Evolutionary conservation across 129 eudicot genomes (phyloP).

Genomic region (Chrysanthemum lavandulifolium): DNA sequence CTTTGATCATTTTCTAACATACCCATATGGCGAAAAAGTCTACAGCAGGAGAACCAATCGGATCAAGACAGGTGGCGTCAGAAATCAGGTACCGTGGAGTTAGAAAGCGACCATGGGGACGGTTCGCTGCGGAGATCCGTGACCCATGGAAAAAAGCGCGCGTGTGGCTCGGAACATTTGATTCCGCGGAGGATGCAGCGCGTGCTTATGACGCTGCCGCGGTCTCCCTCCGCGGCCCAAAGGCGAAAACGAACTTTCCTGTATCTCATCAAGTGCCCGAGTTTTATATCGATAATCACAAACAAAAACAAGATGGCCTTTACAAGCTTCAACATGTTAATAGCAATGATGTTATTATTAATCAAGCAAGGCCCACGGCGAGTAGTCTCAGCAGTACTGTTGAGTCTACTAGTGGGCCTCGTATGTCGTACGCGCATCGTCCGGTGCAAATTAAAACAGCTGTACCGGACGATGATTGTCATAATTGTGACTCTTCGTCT

Average conservation of each 20-base stretch:
- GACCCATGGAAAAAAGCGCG: constrained; percentile 62
- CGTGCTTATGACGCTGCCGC: constrained; percentile 66
- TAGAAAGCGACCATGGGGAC: constrained; percentile 56
- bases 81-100: constrained; percentile 53
- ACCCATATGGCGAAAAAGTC: constrained; percentile 37
- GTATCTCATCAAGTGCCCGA: constrained; percentile 17
- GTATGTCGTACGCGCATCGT: constrained; percentile 9
- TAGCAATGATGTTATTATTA: constrained; percentile 11
- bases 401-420: constrained; percentile 56
- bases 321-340: constrained; percentile 33
- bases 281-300: constrained; percentile 3
- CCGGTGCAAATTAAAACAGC: no score
- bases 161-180: constrained; percentile 59
- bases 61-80: constrained; percentile 8
- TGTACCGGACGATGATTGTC: constrained; percentile 38
- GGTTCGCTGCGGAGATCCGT: constrained; percentile 63
- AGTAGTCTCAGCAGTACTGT: constrained; percentile 65
- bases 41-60: constrained; percentile 34
- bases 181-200: constrained; percentile 56
- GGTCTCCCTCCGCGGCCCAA: constrained; percentile 52
- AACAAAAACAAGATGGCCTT: neutral
- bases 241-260: constrained; percentile 59
- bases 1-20: constrained; percentile 6
- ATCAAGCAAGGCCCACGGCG: constrained; percentile 41
- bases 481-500: constrained; percentile 57